Percentiles rank a stretch among this genome's conserved stretches.
Evolutionary conservation across 805 yeast species (phyloP).

Genomic region (Candida chauliodis): DNA sequence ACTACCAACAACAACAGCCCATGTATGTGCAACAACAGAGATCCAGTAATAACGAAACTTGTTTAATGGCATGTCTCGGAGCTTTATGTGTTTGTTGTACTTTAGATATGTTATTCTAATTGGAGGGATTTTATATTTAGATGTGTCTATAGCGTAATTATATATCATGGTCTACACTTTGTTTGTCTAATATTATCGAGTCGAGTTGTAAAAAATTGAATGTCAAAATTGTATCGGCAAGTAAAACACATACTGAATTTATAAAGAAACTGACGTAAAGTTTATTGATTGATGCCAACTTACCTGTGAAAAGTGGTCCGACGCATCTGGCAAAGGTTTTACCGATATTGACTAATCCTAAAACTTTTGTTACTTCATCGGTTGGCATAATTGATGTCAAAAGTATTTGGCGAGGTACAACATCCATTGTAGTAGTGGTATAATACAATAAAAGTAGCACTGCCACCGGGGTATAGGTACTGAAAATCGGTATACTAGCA

Average conservation of each 20-base stretch:
- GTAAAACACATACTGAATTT: conserved; percentile 47
- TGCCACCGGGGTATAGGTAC: conserved; percentile 40
- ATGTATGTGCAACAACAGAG: conserved; percentile 43
- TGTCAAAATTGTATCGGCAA: conserved; percentile 46
- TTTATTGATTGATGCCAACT: conserved; percentile 50
- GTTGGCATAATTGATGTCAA: conserved; percentile 63
- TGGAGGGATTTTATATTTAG: background rate
- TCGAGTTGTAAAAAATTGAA: conserved; percentile 42
- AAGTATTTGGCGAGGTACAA: conserved; percentile 83
- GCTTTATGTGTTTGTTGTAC: conserved; percentile 42
- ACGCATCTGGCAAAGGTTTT: conserved; percentile 81
- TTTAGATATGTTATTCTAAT: conserved; percentile 23
- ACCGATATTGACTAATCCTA: conserved; percentile 84
- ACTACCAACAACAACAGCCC: conserved; percentile 40
- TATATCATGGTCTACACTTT: conserved; percentile 5
- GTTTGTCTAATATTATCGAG: conserved; percentile 21
- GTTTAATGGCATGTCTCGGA: conserved; percentile 41
- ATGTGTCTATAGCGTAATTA: conserved; percentile 1
- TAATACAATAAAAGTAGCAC: conserved; percentile 51
- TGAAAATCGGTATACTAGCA: conserved; percentile 30
- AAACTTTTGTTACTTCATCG: conserved; percentile 64
- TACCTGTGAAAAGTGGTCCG: conserved; percentile 80
- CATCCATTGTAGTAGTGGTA: conserved; percentile 78
- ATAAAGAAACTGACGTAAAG: conserved; percentile 52
- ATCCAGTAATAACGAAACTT: conserved; percentile 20